Evolutionary conservation across 1,284 basidiomycete species (phyloP), one percentile per base, ranked within the genome.

Genomic region (Ceratobasidium papillatum): DNA sequence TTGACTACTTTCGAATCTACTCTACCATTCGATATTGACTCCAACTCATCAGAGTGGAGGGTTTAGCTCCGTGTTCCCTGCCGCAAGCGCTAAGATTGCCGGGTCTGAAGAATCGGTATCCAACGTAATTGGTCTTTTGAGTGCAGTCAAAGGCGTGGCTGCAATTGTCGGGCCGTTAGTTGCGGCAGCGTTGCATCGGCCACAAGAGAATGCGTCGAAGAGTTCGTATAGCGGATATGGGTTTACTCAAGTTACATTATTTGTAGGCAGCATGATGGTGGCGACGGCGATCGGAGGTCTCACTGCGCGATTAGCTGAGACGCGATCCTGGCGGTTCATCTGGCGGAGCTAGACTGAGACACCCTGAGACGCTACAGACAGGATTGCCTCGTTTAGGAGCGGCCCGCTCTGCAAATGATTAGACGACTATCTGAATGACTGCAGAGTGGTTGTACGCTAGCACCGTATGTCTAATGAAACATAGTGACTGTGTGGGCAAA

Each of bases 31-130:
- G n/a, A n/a, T n/a, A n/a, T n/a, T n/a, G n/a, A n/a, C n/a, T n/a
- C n/a, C n/a, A n/a, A n/a, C n/a, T n/a, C n/a, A n/a, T n/a, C n/a
- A 75, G 74, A 61, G 64, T 49, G 74, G 74, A 22, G 74, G 64
- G 12, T 75, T 75, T 54, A 45, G 52, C 4, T 75, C 74, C 1
- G 34, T 75, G 2, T 75, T 64, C n/a, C 52, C 74, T 4, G 41
- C 54, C 5, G 54, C 64, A 22, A 41, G 47, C 9, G 59, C 43
- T n/a, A 34, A 52, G 3, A 61, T 72, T 19, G 25, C 64, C 41
- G 74, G 64, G 4, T 47, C 74, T n/a, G 64, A 75, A 22, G 27
- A 17, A 52, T 34, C 64, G 1, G 59, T 51, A 3, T 65, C 56
- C 9, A 68, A 49, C 30, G 62, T 74, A 3, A 51, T 59, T 2